These are phyloP conservation scores for Pseudocercospora fijiensis DNA, from an alignment of 2,329 filamentous ascomycete species.

Conservation along the genomic window DNA sequence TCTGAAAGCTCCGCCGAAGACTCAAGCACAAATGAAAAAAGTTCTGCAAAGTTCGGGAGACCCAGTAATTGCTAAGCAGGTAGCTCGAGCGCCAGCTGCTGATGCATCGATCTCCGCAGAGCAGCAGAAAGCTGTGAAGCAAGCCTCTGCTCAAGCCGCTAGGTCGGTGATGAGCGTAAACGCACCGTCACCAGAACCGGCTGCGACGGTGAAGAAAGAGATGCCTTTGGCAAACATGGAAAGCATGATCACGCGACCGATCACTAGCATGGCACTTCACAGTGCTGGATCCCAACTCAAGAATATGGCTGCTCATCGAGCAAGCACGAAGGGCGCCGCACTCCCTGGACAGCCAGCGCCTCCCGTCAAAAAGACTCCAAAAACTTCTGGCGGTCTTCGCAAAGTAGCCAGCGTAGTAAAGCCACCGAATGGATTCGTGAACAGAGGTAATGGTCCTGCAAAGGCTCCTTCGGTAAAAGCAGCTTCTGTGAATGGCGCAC, in stretches of 20 bases:
- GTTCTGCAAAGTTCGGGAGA: constrained; percentile 29
- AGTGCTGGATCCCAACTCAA: constrained; percentile 30
- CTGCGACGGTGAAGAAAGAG: constrained; percentile 29
- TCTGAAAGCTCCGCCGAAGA: constrained; percentile 31
- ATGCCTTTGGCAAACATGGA: constrained; percentile 38
- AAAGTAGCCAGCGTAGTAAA: background rate
- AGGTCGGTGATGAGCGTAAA: background rate
- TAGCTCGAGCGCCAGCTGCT: constrained; percentile 27
- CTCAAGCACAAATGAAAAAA: constrained; percentile 35
- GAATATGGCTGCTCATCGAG: constrained; percentile 33
- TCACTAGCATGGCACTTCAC: constrained; percentile 39
- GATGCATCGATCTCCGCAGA: constrained; percentile 27
- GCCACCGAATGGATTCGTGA: constrained; percentile 10
- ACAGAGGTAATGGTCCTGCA: background rate
- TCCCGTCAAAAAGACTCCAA: background rate
- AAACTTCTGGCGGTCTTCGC: constrained; percentile 2
- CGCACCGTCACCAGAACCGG: constrained; percentile 17
- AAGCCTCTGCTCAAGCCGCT: constrained; percentile 23
- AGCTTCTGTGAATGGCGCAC: constrained; percentile 6
- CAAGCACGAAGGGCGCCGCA: constrained; percentile 29
- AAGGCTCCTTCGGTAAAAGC: constrained; percentile 10
- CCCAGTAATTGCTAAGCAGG: constrained; percentile 29
- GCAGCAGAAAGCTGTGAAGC: constrained; percentile 28
- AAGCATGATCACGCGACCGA: constrained; percentile 37
- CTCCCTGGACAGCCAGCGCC: constrained; percentile 28